A percentile compares a stretch with the other conserved stretches of the same genome.
phyloP scores from a whole-genome alignment of 805 yeast genomes.

The Lipomyces spencermartinsiae region DNA sequence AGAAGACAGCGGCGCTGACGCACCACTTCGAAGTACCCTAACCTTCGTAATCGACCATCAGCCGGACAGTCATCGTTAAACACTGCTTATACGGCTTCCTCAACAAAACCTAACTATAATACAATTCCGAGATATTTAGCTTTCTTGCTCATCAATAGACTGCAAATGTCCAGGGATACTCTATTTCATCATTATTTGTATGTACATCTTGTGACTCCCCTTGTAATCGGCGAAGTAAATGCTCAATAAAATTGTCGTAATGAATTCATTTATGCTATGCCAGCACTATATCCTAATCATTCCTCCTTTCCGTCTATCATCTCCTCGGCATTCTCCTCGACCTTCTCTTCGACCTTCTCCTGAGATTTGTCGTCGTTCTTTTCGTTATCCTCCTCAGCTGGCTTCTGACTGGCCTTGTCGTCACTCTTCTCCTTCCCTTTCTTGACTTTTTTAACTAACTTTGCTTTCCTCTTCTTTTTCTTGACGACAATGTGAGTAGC shows the following conservation, averaged over 20 bases:
- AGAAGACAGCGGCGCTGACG: not conserved
- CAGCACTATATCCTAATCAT: not conserved
- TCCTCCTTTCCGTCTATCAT: not conserved
- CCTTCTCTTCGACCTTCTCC: not conserved
- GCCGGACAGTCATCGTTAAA: too few relatives aligned
- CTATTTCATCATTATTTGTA: too few relatives aligned
- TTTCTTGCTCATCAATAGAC: not conserved
- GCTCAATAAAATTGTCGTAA: not conserved
- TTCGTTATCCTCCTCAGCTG: not conserved
- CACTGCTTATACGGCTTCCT: too few relatives aligned
- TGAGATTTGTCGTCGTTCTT: not conserved
- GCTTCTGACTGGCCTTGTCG: slow-evolving; percentile 10
- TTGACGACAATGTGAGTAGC: slow-evolving; percentile 32
- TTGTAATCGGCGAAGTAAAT: not conserved
- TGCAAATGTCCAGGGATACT: not conserved
- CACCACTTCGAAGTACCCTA: too few relatives aligned
- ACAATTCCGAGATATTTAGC: not conserved
- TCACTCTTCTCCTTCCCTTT: slow-evolving; percentile 1
- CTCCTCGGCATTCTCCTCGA: not conserved
- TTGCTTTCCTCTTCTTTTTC: slow-evolving; percentile 34
- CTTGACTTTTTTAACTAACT: slow-evolving; percentile 25
- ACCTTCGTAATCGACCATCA: too few relatives aligned
- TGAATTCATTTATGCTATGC: not conserved
- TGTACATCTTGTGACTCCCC: not conserved
- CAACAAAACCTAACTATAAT: too few relatives aligned